These are phyloP conservation scores for Pichia heedii DNA, from an alignment of 805 yeast genomes.

Conservation along the genomic window DNA sequence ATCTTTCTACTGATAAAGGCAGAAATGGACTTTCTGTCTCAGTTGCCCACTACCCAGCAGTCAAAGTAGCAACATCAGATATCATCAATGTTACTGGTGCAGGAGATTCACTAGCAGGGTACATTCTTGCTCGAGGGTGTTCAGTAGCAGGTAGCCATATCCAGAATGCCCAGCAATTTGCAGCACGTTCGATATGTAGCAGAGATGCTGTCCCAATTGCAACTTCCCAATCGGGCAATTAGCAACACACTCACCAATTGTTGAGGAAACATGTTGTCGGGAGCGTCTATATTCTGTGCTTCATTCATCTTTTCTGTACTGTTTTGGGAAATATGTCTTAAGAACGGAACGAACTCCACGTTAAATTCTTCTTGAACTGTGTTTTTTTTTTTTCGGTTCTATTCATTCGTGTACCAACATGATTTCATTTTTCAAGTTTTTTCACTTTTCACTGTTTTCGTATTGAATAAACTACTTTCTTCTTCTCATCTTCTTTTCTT, in stretches of 20 bases:
- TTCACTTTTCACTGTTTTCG: background rate
- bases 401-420: no score
- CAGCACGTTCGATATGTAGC: background rate
- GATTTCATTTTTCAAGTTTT: background rate
- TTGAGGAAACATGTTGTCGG: no score
- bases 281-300: background rate
- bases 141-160: background rate
- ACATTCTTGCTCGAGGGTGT: conserved; percentile 32
- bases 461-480: background rate
- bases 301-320: background rate
- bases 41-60: conserved; percentile 49
- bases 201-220: background rate
- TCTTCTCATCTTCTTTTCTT: no score
- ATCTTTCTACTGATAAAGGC: conserved; percentile 15
- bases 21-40: conserved; percentile 39
- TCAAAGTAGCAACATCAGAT: conserved; percentile 19
- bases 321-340: background rate
- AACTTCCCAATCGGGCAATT: background rate
- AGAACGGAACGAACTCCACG: background rate
- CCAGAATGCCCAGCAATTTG: background rate
- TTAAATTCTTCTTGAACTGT: no score
- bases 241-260: background rate
- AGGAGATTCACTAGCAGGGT: conserved; percentile 76
- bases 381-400: no score
- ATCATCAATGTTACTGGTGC: conserved; percentile 76